A percentile compares a stretch with the other conserved stretches of the same genome.
phyloP scores from a whole-genome alignment of 2,329 filamentous ascomycete species.

The Scytalidium sp. region DNA sequence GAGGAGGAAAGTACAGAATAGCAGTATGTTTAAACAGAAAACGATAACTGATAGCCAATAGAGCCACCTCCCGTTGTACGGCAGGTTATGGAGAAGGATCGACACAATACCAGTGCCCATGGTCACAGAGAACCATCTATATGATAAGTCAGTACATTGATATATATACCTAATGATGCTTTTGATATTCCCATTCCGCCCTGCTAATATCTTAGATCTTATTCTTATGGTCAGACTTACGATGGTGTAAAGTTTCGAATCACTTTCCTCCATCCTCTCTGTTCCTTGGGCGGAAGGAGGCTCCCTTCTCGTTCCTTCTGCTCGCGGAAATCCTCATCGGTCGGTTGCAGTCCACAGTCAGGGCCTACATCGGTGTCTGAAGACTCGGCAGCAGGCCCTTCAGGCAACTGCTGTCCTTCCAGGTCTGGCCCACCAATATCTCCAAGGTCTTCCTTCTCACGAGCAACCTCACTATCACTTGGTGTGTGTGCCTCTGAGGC shows the following conservation, averaged over 20 bases:
- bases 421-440: background rate
- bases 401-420: too few relatives aligned
- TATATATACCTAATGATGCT: too few relatives aligned
- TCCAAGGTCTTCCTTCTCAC: too few relatives aligned
- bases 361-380: background rate
- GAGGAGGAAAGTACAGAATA: background rate
- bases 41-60: background rate
- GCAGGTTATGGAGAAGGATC: conserved; percentile 4
- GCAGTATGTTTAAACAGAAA: conserved; percentile 1
- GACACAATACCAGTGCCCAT: conserved; percentile 5
- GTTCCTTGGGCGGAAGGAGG: background rate
- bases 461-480: too few relatives aligned
- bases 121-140: conserved; percentile 5
- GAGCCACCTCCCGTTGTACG: conserved; percentile 1
- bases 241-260: conserved; percentile 54
- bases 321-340: background rate
- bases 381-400: background rate
- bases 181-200: too few relatives aligned
- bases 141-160: too few relatives aligned
- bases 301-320: background rate
- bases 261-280: conserved; percentile 28
- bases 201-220: background rate
- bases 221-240: conserved; percentile 31
- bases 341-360: background rate
- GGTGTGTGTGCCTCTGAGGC: too few relatives aligned